Percentiles rank a stretch among this genome's conserved stretches.
Evolutionary conservation across 345 rosid species (phyloP).

Genomic region (Cardiospermum halicacabum): DNA sequence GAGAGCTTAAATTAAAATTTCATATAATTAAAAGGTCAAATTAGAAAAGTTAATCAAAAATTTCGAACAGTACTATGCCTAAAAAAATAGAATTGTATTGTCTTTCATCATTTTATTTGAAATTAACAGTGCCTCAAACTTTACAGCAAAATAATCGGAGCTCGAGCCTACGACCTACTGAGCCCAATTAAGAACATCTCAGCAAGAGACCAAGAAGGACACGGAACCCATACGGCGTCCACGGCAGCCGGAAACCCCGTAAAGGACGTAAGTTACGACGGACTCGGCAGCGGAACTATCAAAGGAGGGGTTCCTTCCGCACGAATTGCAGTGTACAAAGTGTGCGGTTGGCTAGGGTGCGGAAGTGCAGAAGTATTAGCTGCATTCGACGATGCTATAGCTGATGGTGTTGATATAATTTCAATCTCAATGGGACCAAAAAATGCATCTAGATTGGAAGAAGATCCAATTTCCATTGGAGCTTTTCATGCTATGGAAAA

Average conservation of each 20-base stretch:
- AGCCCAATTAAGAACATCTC: neutral
- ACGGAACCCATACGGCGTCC: conserved; percentile 67
- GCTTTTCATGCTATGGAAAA: no score
- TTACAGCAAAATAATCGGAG: conserved; percentile 46
- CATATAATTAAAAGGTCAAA: no score
- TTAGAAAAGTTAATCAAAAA: neutral
- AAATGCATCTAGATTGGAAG: rapidly evolving
- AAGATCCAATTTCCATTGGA: conserved; percentile 19
- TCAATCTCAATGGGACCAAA: conserved; percentile 18
- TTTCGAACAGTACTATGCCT: no score
- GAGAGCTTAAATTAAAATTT: no score
- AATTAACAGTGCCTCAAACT: neutral
- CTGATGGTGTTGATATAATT: conserved; percentile 53
- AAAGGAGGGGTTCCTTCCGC: conserved; percentile 63
- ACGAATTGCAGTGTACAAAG: conserved; percentile 46
- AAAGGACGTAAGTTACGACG: conserved; percentile 31
- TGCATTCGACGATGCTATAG: conserved; percentile 66
- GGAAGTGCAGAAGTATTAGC: conserved; percentile 16
- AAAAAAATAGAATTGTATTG: no score
- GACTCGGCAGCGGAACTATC: conserved; percentile 46
- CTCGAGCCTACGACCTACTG: conserved; percentile 28
- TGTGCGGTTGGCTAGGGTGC: neutral
- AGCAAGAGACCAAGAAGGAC: conserved; percentile 32
- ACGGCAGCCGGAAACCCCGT: conserved; percentile 56
- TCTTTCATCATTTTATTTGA: neutral